A percentile compares a stretch with the other conserved stretches of the same genome.
Evolutionary conservation across 495 filamentous ascomycete species (phyloP).

Genomic region (Xylaria cubensis): DNA sequence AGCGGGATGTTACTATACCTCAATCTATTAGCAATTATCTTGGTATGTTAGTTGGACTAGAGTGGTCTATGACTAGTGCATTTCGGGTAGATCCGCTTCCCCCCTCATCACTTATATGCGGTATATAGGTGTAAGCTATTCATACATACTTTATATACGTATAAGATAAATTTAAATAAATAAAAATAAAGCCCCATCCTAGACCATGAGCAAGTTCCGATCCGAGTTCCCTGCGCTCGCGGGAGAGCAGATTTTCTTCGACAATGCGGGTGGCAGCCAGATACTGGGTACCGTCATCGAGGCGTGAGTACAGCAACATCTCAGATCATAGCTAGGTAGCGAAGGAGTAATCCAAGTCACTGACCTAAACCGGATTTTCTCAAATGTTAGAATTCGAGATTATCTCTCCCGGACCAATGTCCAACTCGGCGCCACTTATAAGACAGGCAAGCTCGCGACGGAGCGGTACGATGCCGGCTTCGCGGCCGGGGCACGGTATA

Average conservation of each 20-base stretch:
- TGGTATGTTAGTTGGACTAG: background rate
- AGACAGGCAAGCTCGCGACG: constrained; percentile 60
- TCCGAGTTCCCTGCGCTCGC: constrained; percentile 69
- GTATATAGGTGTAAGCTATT: background rate
- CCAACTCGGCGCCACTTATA: constrained; percentile 73
- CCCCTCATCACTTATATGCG: constrained; percentile 3
- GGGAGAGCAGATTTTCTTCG: constrained; percentile 71
- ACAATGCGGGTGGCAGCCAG: constrained; percentile 80
- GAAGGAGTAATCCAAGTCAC: background rate
- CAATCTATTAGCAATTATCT: background rate
- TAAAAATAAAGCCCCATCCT: no score
- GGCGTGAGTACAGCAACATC: constrained; percentile 53
- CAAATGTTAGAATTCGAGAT: constrained; percentile 59
- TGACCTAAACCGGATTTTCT: background rate
- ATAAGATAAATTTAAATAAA: background rate
- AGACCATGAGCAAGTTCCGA: constrained; percentile 48
- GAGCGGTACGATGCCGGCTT: constrained; percentile 61
- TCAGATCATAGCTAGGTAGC: background rate
- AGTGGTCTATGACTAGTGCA: background rate
- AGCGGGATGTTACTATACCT: background rate
- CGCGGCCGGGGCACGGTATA: constrained; percentile 67
- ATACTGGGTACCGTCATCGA: constrained; percentile 67
- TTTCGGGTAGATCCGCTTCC: constrained; percentile 15
- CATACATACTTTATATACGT: background rate
- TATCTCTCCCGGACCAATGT: constrained; percentile 74